phyloP scores from a whole-genome alignment of 2,329 filamentous ascomycete species.

The Kalaharituber pfeilii region DNA sequence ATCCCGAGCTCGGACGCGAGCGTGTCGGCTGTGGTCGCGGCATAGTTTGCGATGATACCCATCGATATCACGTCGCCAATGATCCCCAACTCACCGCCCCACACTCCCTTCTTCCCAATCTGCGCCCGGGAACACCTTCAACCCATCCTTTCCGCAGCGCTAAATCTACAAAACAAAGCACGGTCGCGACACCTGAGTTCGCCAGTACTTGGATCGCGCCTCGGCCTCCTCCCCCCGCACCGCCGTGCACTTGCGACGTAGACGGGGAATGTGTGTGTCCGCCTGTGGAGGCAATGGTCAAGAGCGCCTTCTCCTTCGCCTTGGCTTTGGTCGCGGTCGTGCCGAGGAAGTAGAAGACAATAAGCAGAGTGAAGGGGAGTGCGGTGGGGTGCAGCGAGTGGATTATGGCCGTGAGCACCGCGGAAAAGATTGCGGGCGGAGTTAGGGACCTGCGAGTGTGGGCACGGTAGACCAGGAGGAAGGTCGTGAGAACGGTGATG shows the following conservation, averaged over 20 bases:
- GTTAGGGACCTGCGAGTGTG: slow-evolving; percentile 63
- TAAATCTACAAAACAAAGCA: slow-evolving; percentile 33
- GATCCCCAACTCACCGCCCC: slow-evolving; percentile 11
- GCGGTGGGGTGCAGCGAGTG: slow-evolving; percentile 91
- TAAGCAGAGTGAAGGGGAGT: slow-evolving; percentile 68
- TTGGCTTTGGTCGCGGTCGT: slow-evolving; percentile 55
- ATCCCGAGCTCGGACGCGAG: slow-evolving; percentile 94
- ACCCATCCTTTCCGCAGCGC: background rate
- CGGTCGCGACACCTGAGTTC: slow-evolving; percentile 64
- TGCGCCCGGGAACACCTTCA: background rate
- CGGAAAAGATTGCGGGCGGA: slow-evolving; percentile 52
- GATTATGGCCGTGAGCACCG: slow-evolving; percentile 52
- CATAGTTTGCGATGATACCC: slow-evolving; percentile 66
- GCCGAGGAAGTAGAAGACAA: slow-evolving; percentile 72
- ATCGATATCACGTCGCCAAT: slow-evolving; percentile 24
- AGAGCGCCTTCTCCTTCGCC: slow-evolving; percentile 61
- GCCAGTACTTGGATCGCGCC: slow-evolving; percentile 43
- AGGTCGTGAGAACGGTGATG: slow-evolving; percentile 9
- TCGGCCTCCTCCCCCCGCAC: slow-evolving; percentile 9
- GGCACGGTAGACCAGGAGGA: slow-evolving; percentile 33
- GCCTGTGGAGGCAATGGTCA: slow-evolving; percentile 64
- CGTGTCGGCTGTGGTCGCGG: slow-evolving; percentile 79
- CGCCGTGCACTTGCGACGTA: background rate
- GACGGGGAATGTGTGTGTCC: slow-evolving; percentile 17
- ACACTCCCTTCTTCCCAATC: slow-evolving; percentile 7